These are phyloP conservation scores for Hymenoscyphus scutula DNA, from an alignment of 2,329 filamentous ascomycete species.

Conservation along the genomic window DNA sequence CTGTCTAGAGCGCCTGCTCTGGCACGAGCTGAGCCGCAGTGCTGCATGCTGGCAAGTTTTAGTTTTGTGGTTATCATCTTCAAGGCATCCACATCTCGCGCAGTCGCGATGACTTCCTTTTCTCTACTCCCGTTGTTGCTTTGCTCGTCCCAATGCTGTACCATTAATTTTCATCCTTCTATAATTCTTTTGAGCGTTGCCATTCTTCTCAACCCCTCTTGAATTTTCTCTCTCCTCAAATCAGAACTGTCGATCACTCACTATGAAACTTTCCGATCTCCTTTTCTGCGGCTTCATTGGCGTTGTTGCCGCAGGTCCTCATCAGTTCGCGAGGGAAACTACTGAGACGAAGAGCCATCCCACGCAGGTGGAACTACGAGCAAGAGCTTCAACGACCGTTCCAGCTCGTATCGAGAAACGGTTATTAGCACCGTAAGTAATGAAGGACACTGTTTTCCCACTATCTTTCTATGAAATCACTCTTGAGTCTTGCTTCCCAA, in stretches of 20 bases:
- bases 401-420: background rate
- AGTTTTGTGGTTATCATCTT: background rate
- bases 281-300: background rate
- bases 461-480: too few relatives aligned
- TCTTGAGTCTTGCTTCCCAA: too few relatives aligned
- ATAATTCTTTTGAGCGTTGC: background rate
- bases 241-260: background rate
- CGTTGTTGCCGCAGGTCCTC: background rate
- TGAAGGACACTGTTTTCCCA: too few relatives aligned
- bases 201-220: background rate
- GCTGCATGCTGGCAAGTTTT: background rate
- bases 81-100: background rate
- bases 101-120: background rate
- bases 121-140: background rate
- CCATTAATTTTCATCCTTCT: background rate
- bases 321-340: background rate
- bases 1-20: background rate
- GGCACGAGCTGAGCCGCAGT: background rate
- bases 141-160: background rate
- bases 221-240: background rate
- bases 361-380: conserved; percentile 3
- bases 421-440: background rate
- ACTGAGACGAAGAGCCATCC: background rate
- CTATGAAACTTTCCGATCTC: background rate
- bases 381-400: background rate